Base-by-base conservation (phyloP, 2,329 filamentous ascomycete species). In the Paecilomyces niveus region DNA sequence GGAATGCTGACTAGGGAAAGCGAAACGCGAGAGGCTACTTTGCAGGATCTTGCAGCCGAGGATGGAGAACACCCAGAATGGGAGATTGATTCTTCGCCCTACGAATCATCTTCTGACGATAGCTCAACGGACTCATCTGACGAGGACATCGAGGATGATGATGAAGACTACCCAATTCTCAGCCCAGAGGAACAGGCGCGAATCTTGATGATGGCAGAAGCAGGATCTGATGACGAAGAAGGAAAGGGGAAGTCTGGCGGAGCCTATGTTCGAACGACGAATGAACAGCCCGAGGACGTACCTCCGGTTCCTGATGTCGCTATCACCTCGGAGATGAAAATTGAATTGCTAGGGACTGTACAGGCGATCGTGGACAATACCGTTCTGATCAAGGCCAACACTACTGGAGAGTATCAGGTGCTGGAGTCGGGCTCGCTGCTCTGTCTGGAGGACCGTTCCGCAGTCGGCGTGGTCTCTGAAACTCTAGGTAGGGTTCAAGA, bases 401-500 rank as follows among this genome's bases (percentile, higher is more conserved):
- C 83, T 0, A 86, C 89, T 4, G 92, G 91, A 61, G 89, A 94
- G 69, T 90, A 92, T 63, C 86, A 89, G 67, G 92, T 96, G 0
- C 82, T 97, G 1, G 92, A 97, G 68, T 83, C 83, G 4, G 91
- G 90, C 31, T 95, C 92, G 0, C 83, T 95, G 3, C 82, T 99
- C 29, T 97, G 91, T 75, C 85, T 86, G 29, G 84, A 84, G 62
- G 84, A 94, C 65, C 83, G 91, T 56, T 83, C 82, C 21, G 83
- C 97, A 29, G 83, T 97, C 57, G 94, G 92, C 24, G 87, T 84
- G 18, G 83, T 97, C n/a, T 82, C 86, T 3, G 93, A 97, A 68
- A 89, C 90, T 4, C 83, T 97, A 33, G 94, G 93, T 53, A 85
- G 89, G 68, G 91, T 97, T 2, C 84, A 91, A 62, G 87, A 91